Base-by-base conservation (phyloP, 2,329 filamentous ascomycete species). In the Exophiala spinifera region DNA sequence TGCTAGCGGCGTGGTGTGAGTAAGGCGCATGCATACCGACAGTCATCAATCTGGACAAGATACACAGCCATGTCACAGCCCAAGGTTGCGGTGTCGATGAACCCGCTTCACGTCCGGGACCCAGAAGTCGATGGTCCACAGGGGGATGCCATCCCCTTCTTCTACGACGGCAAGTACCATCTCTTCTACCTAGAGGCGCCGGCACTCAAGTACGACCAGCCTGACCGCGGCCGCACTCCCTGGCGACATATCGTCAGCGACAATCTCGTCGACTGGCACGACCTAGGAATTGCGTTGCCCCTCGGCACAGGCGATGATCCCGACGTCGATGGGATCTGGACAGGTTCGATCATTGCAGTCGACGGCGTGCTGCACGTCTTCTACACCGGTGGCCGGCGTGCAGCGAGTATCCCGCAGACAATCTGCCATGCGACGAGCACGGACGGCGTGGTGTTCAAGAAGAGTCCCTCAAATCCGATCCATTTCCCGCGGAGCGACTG, bases 291-390 rank as follows among this genome's bases (percentile, higher is more conserved):
- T 45, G 43, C 43, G 14, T n/a, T 45, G 43, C 43, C 43, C 4
- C 43, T 45, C 21, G 43, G 43, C 21, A 14, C 7, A 25, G 43
- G 43, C 14, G 43, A 45, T n/a, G 43, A 45, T 25, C 43, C 43
- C 43, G 43, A 45, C 15, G n/a, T 45, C 13, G 43, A 45, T 19
- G 43, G 43, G 17, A 45, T 45, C 25, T 45, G 43, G 43, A 45
- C 43, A 3, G 43, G 43, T 10, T 45, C 43, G 17, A 20, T 45
- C 43, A 23, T 45, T 23, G 43, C 43, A 23, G 43, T 45, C 21
- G 43, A 45, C 25, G 43, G 43, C 43, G 43, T 45, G 43, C 43
- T 45, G n/a, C 43, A 45, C n/a, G 43, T 45, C 21, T 45, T 45
- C n/a, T 45, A 45, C 43, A 45, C 43, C 43, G 43, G 43, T 45